Percentiles rank a stretch among this genome's conserved stretches.
Evolutionary conservation across 2,329 filamentous ascomycete species (phyloP).

Genomic region (Elsinoe fawcettii): DNA sequence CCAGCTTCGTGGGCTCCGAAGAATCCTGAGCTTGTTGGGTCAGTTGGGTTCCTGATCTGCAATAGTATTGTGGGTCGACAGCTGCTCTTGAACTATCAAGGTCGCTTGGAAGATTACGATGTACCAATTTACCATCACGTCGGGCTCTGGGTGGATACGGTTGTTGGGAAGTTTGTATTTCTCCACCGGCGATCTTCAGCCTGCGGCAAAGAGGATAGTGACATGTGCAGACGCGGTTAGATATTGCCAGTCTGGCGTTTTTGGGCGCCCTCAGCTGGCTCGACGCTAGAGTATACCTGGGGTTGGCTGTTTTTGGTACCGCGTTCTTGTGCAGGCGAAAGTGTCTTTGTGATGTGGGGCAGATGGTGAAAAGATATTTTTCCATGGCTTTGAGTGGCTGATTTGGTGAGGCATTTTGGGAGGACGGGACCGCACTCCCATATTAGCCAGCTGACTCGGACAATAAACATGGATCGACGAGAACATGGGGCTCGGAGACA

Average conservation of each 20-base stretch:
- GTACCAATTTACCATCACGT: constrained; percentile 5
- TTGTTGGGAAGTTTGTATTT: constrained; percentile 9
- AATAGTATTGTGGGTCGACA: constrained; percentile 9
- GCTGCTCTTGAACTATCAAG: background rate
- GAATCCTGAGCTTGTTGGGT: background rate
- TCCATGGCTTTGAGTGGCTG: constrained; percentile 5
- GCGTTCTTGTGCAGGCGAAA: background rate
- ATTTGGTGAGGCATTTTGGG: constrained; percentile 10
- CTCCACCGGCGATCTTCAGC: background rate
- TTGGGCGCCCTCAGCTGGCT: background rate
- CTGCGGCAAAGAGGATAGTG: background rate
- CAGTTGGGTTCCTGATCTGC: constrained; percentile 4
- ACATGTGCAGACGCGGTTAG: background rate
- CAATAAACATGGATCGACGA: constrained; percentile 7
- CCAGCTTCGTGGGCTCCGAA: background rate
- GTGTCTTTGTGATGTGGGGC: background rate
- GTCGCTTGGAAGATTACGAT: constrained; percentile 3
- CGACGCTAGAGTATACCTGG: background rate
- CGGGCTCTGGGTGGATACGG: background rate
- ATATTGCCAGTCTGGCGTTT: background rate
- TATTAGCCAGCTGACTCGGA: constrained; percentile 6
- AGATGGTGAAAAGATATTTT: background rate
- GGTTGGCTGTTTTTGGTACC: background rate
- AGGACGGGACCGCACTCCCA: background rate
- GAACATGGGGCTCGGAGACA: background rate